Percentiles rank a stretch among this genome's conserved stretches.
These are phyloP conservation scores for Trifolium fragiferum DNA, from an alignment of 306 rosid genomes.

Conservation along the genomic window DNA sequence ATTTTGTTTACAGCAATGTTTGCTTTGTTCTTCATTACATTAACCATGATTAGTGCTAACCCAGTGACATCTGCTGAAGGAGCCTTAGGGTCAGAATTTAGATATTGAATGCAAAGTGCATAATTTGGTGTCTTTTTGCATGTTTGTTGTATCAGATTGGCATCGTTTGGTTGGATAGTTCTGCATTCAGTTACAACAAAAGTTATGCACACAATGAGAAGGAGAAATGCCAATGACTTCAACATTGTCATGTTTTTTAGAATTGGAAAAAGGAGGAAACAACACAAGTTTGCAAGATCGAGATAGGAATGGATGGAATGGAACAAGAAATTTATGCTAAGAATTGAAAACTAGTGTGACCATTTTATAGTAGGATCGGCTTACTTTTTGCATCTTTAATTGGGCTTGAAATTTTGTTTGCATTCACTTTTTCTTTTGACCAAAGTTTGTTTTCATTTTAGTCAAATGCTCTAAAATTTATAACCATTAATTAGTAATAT, in stretches of 20 bases:
- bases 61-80: conserved; percentile 40
- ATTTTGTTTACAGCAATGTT: conserved; percentile 30
- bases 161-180: background rate
- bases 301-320: background rate
- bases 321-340: too few species aligned
- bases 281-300: background rate
- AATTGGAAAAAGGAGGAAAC: background rate
- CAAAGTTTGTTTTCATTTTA: too few species aligned
- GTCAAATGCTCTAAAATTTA: too few species aligned
- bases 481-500: too few species aligned
- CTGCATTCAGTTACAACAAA: conserved; percentile 21
- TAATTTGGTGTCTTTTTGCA: conserved; percentile 54
- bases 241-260: background rate
- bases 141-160: conserved; percentile 41
- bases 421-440: too few species aligned
- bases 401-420: too few species aligned
- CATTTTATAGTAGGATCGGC: too few species aligned
- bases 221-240: background rate
- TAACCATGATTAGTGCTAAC: conserved; percentile 49
- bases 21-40: conserved; percentile 40
- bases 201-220: conserved; percentile 20
- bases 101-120: conserved; percentile 41
- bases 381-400: too few species aligned
- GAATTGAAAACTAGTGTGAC: too few species aligned
- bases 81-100: conserved; percentile 47